Evolutionary conservation across 352 stramenopile genomes (phyloP).

Genomic region (Globisporangium acanthophoron): DNA sequence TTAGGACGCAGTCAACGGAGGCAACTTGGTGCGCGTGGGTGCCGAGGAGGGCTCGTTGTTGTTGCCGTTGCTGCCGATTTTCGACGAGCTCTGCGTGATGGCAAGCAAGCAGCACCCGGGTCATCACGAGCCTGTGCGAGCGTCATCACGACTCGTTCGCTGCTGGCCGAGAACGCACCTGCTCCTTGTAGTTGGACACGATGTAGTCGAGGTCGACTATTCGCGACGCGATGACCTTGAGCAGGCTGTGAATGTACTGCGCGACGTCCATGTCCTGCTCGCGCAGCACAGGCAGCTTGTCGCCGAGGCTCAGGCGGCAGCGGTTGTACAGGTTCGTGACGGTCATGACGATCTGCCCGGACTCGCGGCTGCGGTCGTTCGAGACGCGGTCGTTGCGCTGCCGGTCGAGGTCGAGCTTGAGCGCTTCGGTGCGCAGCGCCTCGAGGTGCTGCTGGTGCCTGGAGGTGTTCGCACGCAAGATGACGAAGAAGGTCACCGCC

Average conservation of each 20-base stretch:
- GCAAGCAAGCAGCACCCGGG: too few species aligned
- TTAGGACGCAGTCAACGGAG: too few species aligned
- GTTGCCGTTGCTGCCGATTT: constrained; percentile 4
- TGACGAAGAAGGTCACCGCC: not conserved
- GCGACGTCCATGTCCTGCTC: constrained; percentile 70
- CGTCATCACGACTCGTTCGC: not conserved
- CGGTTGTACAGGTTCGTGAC: constrained; percentile 91
- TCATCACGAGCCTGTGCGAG: too few species aligned
- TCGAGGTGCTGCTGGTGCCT: constrained; percentile 80
- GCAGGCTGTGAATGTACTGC: constrained; percentile 66
- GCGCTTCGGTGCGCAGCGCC: constrained; percentile 58
- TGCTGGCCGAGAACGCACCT: too few species aligned
- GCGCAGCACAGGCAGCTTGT: constrained; percentile 67
- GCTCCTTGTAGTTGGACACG: constrained; percentile 58
- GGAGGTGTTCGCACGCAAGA: too few species aligned
- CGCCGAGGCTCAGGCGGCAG: constrained; percentile 63
- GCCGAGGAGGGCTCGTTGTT: not conserved
- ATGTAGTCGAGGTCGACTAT: constrained; percentile 88
- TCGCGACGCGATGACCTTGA: constrained; percentile 75
- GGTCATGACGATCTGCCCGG: constrained; percentile 86
- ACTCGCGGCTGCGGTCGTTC: constrained; percentile 84
- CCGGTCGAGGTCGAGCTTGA: constrained; percentile 80
- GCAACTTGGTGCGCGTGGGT: not conserved
- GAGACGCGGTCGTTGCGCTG: constrained; percentile 68
- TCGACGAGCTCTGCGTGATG: constrained; percentile 1